Percentiles rank a stretch among this genome's conserved stretches.
phyloP scores from a whole-genome alignment of 1,139 yeast species.

The Debaryomyces robertsiae region DNA sequence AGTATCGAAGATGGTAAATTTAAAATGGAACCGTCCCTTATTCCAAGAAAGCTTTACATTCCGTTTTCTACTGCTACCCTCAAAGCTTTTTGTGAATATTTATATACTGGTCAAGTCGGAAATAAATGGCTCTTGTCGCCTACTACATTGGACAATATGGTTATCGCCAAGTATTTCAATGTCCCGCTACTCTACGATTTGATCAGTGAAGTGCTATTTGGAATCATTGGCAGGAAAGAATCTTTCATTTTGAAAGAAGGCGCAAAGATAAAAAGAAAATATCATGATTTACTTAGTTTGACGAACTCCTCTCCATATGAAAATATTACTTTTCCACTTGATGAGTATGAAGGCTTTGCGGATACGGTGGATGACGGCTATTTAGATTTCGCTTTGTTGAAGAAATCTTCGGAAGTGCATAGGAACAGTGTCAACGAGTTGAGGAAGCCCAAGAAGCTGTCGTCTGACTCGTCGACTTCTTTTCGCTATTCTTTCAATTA shows the following conservation, averaged over 20 bases:
- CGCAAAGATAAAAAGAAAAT: constrained; percentile 33
- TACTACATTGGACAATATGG: constrained; percentile 62
- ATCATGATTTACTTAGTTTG: constrained; percentile 27
- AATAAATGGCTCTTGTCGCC: constrained; percentile 71
- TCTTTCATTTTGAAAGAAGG: constrained; percentile 49
- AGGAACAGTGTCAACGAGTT: constrained; percentile 11
- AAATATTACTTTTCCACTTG: constrained; percentile 41
- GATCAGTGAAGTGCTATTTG: constrained; percentile 67
- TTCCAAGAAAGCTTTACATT: constrained; percentile 67
- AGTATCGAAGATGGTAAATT: constrained; percentile 35
- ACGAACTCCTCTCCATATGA: constrained; percentile 28
- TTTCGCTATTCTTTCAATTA: constrained; percentile 5
- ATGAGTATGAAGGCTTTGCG: constrained; percentile 48
- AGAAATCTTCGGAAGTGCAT: constrained; percentile 42
- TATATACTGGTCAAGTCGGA: constrained; percentile 78
- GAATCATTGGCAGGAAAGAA: constrained; percentile 68
- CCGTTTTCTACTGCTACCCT: constrained; percentile 67
- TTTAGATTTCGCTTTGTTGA: constrained; percentile 56
- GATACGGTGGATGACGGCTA: constrained; percentile 63
- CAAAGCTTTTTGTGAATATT: constrained; percentile 67
- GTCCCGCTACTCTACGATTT: constrained; percentile 70
- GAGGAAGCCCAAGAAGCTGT: constrained; percentile 3
- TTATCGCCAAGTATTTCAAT: constrained; percentile 63
- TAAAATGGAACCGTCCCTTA: constrained; percentile 56
- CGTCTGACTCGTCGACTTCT: constrained; percentile 3